A percentile compares a stretch with the other conserved stretches of the same genome.
These are phyloP conservation scores for Onygenales sp. DNA, from an alignment of 2,329 filamentous ascomycete species.

Conservation along the genomic window DNA sequence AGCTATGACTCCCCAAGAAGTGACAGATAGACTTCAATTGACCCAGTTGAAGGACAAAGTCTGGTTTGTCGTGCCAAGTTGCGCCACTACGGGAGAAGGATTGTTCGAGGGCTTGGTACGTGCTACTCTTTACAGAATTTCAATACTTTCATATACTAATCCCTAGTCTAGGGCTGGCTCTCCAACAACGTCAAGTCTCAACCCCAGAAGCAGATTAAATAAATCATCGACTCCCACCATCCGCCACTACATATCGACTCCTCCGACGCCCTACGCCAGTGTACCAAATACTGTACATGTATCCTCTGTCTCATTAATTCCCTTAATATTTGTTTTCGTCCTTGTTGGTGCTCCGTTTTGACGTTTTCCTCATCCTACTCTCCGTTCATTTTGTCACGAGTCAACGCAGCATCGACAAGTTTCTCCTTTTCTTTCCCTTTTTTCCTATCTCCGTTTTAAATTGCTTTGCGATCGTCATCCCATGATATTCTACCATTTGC, in stretches of 20 bases:
- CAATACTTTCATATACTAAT: not conserved
- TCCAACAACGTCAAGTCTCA: slow-evolving; percentile 69
- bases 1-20: slow-evolving; percentile 73
- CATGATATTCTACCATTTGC: slow-evolving; percentile 14
- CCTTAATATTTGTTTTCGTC: not conserved
- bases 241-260: not conserved
- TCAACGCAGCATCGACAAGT: slow-evolving; percentile 4
- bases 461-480: slow-evolving; percentile 14
- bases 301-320: not conserved
- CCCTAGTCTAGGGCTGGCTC: slow-evolving; percentile 52
- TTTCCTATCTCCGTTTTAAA: slow-evolving; percentile 17
- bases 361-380: not conserved
- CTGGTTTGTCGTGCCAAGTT: slow-evolving; percentile 77
- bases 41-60: slow-evolving; percentile 71
- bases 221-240: slow-evolving; percentile 3
- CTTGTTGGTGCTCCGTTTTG: not conserved
- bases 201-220: slow-evolving; percentile 27
- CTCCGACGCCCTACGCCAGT: not conserved
- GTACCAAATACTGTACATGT: not conserved
- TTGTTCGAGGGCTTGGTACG: slow-evolving; percentile 67
- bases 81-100: slow-evolving; percentile 71
- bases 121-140: not conserved
- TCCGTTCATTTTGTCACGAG: slow-evolving; percentile 1
- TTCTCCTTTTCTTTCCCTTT: slow-evolving; percentile 16
- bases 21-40: slow-evolving; percentile 68